A percentile compares a stretch with the other conserved stretches of the same genome.
Evolutionary conservation across 768 basidiomycete genomes (phyloP).

Genomic region (Epithele typhae): DNA sequence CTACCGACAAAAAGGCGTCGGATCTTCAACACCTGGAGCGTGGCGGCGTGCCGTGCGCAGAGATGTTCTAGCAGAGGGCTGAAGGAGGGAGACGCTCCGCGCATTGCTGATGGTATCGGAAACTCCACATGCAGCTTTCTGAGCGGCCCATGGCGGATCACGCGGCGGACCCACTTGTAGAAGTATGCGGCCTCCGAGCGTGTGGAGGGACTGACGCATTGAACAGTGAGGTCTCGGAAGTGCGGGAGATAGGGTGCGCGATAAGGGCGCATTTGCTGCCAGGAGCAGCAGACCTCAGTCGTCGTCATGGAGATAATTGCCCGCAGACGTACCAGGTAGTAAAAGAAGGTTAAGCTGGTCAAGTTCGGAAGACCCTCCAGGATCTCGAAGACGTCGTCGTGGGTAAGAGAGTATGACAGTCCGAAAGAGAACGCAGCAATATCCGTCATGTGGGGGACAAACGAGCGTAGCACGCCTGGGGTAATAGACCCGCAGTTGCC

Average conservation of each 20-base stretch:
- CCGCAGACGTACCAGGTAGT: slow-evolving; percentile 43
- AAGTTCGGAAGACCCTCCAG: slow-evolving; percentile 38
- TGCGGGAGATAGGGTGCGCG: slow-evolving; percentile 17
- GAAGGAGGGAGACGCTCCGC: slow-evolving; percentile 22
- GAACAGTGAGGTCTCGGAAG: slow-evolving; percentile 31
- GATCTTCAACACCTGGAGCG: slow-evolving; percentile 32
- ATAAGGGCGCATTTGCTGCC: slow-evolving; percentile 37
- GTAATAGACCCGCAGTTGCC: slow-evolving; percentile 62
- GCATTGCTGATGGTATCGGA: too few relatives aligned
- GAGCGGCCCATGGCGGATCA: slow-evolving; percentile 32
- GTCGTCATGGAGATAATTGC: not conserved
- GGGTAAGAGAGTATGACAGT: slow-evolving; percentile 53
- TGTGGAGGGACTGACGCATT: slow-evolving; percentile 17
- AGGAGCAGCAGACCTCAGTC: slow-evolving; percentile 20
- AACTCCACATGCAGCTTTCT: too few relatives aligned
- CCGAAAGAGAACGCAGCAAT: slow-evolving; percentile 43
- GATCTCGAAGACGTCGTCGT: slow-evolving; percentile 48
- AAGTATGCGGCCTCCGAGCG: slow-evolving; percentile 27
- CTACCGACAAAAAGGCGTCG: slow-evolving; percentile 26
- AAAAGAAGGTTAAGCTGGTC: slow-evolving; percentile 37
- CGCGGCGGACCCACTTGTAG: slow-evolving; percentile 39
- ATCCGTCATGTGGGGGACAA: slow-evolving; percentile 33
- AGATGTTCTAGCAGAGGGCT: slow-evolving; percentile 39
- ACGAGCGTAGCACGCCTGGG: slow-evolving; percentile 48
- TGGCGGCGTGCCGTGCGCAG: slow-evolving; percentile 27